Conservation (phyloP, 306 rosid species). For the Herpetospermum pedunculosum region DNA sequence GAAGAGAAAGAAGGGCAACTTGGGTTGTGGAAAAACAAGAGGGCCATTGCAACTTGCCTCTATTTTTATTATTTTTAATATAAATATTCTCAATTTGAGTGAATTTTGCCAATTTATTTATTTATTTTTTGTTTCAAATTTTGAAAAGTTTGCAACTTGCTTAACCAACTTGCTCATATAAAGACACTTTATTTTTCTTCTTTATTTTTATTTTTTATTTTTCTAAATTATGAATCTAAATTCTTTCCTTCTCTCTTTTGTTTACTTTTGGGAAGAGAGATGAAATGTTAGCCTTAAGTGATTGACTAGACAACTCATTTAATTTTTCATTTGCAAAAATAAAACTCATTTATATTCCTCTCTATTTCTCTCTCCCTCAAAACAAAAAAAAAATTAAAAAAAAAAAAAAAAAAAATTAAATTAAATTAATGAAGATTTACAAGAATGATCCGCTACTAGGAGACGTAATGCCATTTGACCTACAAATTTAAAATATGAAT, state of each 20-base stretch:
- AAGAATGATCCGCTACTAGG: too few relatives aligned
- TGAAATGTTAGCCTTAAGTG: not conserved
- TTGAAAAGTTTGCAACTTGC: conserved; percentile 6
- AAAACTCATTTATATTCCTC: too few relatives aligned
- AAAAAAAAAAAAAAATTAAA: too few relatives aligned
- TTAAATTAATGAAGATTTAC: too few relatives aligned
- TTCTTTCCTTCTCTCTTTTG: not conserved
- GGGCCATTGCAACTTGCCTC: not conserved
- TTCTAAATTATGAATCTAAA: not conserved
- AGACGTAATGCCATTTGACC: too few relatives aligned
- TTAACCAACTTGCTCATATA: conserved; percentile 1
- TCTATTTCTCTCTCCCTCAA: conserved; percentile 6
- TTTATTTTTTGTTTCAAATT: not conserved
- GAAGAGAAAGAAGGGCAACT: not conserved
- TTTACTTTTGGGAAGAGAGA: not conserved
- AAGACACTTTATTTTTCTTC: not conserved
- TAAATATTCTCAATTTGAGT: not conserved
- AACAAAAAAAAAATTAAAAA: too few relatives aligned
- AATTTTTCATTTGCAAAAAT: too few relatives aligned
- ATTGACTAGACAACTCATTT: not conserved
- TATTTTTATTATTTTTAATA: not conserved
- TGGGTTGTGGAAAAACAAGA: conserved; percentile 7
- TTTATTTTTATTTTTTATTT: not conserved
- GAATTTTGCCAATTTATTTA: not conserved
- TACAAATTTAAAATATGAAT: too few relatives aligned